Conservation (phyloP, 371 early-diverging fungal genomes). For the Apophysomyces ossiformis region DNA sequence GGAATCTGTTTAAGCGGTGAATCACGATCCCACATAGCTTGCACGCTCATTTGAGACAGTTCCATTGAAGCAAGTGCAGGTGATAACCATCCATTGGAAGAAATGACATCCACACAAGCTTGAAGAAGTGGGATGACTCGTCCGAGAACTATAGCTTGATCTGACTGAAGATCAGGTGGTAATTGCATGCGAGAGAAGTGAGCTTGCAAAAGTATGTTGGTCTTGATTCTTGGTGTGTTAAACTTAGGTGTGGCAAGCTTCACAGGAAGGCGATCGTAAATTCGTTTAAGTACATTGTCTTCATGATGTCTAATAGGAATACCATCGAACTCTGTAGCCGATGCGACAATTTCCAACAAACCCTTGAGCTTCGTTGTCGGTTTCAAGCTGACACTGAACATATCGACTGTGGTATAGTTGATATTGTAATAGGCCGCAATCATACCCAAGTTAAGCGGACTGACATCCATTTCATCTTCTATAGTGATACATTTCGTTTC, state of each 20-base stretch:
- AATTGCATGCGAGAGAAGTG: conserved; percentile 91
- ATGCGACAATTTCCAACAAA: conserved; percentile 89
- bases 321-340: conserved; percentile 90
- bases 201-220: conserved; percentile 90
- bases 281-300: conserved; percentile 71
- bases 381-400: conserved; percentile 87
- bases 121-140: conserved; percentile 86
- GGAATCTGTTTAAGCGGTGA: conserved; percentile 93
- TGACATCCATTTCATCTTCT: conserved; percentile 84
- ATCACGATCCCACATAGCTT: conserved; percentile 96
- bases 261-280: conserved; percentile 85
- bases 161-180: conserved; percentile 90
- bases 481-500: conserved; percentile 88
- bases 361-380: conserved; percentile 88
- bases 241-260: conserved; percentile 68
- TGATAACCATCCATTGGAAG: conserved; percentile 89
- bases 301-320: conserved; percentile 96
- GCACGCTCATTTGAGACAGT: conserved; percentile 94
- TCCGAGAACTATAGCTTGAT: conserved; percentile 76
- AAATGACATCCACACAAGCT: conserved; percentile 94
- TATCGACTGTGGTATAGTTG: conserved; percentile 91
- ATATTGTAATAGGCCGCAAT: conserved; percentile 97
- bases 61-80: conserved; percentile 96
- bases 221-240: conserved; percentile 88
- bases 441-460: conserved; percentile 94